Conservation (phyloP, 306 rosid species). For the Begonia fuchsioides region DNA sequence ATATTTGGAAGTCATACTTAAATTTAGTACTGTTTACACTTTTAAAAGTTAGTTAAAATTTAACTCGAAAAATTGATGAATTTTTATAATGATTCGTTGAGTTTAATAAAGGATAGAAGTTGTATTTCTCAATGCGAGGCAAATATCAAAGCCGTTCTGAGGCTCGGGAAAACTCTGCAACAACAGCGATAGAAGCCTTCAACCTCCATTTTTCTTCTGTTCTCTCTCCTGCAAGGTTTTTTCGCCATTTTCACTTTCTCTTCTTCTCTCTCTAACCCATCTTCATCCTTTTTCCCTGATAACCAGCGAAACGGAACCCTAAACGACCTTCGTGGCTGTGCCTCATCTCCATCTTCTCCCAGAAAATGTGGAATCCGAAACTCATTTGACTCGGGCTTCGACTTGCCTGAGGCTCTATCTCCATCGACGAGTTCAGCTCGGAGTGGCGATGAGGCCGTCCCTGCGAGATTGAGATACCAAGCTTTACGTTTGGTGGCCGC, state of each 20-base stretch:
- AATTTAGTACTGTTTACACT: no score
- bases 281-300: slow-evolving; percentile 19
- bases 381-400: slow-evolving; percentile 61
- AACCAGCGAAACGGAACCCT: slow-evolving; percentile 34
- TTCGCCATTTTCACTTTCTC: no score
- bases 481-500: slow-evolving; percentile 50
- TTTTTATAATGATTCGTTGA: no score
- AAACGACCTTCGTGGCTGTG: slow-evolving; percentile 39
- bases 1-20: no score
- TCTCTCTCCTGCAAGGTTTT: slow-evolving; percentile 85
- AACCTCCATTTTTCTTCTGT: slow-evolving; percentile 68
- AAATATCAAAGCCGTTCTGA: slow-evolving; percentile 46
- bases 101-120: no score
- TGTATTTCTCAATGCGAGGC: slow-evolving; percentile 71
- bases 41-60: no score
- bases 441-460: neutral
- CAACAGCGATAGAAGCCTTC: slow-evolving; percentile 78
- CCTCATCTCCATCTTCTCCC: no score
- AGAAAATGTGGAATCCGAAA: no score
- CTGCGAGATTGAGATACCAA: slow-evolving; percentile 25
- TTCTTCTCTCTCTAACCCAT: neutral
- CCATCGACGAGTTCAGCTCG: slow-evolving; percentile 61
- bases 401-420: slow-evolving; percentile 46
- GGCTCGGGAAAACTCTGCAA: slow-evolving; percentile 67
- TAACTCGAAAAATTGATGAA: no score